Base-by-base conservation (phyloP, 495 filamentous ascomycete species). In the Talaromyces thailandensis region DNA sequence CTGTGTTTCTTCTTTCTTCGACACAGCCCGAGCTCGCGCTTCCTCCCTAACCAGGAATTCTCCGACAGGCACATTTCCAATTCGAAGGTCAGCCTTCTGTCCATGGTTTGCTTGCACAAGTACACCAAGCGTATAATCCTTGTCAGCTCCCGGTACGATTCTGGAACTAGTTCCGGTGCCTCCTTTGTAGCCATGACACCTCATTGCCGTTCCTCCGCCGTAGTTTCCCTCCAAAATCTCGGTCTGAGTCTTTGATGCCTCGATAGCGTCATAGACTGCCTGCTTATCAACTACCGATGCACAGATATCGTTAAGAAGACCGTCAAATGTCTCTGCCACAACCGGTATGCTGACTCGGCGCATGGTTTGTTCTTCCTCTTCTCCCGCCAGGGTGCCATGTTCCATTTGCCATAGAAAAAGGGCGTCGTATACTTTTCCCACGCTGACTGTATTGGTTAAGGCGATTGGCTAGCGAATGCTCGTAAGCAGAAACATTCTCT, bases 161-260 rank as follows among this genome's bases (percentile, higher is more conserved):
- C 56, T 21, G 14, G 56, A 58, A 26, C 28, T 32, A 23, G 56
- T 58, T 7, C 56, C 56, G 11, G 56, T 58, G 9, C 56, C 56
- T 8, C 56, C 56, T 58, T 58, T 58, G 16, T 58, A 58, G 28
- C 56, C 56, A 37, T 58, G 56, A 25, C 56, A 58, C 25, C 56
- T 32, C 56, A 58, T 58, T 18, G 28, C 56, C 14, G 56, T 58
- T 18, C 56, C 56, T 18, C 56, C 56, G n/a, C 56, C 56, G 29
- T 58, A 58, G 16, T 32, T 32, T n/a, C 56, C 56, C 14, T 58
- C 56, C 7, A 58, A 21, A n/a, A 58, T 25, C 16, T 32, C 28
- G 16, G 18, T 32, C 5, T 32, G 56, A 2, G 29, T 21, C 6
- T 58, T 37, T 58, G 56, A 58, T 37, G 56, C 28, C 21, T 58